Percentiles rank a stretch among this genome's conserved stretches.
These are phyloP conservation scores for Pseudogymnoascus sp. DNA, from an alignment of 2,329 filamentous ascomycete species.

Conservation along the genomic window DNA sequence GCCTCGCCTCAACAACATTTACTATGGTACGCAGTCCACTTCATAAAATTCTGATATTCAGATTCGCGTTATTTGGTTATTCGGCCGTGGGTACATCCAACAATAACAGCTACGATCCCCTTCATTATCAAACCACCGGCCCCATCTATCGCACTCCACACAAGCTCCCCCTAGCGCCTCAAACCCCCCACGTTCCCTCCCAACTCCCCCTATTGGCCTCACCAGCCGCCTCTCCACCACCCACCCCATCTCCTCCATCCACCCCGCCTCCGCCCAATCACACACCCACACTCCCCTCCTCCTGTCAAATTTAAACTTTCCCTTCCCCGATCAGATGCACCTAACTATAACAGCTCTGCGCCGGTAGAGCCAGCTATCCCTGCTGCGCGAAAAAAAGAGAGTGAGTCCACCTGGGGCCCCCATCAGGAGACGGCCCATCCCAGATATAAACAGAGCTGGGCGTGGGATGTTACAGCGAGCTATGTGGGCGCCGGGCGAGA, in stretches of 20 bases:
- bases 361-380: neutral
- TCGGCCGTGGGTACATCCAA: neutral
- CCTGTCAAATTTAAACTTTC: slow-evolving; percentile 8
- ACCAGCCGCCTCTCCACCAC: neutral
- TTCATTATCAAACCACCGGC: neutral
- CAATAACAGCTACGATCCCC: neutral
- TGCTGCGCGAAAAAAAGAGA: neutral
- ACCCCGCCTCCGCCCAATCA: neutral
- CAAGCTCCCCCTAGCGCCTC: neutral
- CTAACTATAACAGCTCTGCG: neutral
- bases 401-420: neutral
- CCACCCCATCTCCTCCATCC: neutral
- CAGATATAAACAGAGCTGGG: neutral
- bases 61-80: neutral
- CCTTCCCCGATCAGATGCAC: neutral
- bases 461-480: neutral
- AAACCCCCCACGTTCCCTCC: neutral
- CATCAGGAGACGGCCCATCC: neutral
- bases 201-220: neutral
- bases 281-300: neutral
- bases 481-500: neutral
- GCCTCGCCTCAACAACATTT: neutral
- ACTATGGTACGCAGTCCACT: neutral
- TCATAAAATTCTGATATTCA: neutral
- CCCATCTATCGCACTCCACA: neutral